Evolutionary conservation across 2,329 filamentous ascomycete species (phyloP).

Genomic region (Xylaria sp.): DNA sequence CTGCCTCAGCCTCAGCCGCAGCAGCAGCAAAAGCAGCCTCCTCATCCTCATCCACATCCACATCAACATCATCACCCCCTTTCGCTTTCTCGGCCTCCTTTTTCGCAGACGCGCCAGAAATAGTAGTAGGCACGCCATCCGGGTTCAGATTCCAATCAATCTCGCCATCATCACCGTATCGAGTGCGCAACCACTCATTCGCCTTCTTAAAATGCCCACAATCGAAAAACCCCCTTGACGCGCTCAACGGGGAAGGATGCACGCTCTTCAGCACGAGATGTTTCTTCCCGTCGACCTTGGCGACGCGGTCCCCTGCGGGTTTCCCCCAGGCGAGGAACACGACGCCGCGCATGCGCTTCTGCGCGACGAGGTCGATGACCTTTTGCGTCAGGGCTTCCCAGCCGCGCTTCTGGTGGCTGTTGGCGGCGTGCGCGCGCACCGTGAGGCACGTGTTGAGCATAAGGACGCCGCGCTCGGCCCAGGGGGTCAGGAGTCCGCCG

Average conservation of each 20-base stretch:
- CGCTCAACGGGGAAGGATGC: constrained; percentile 93
- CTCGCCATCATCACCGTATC: constrained; percentile 79
- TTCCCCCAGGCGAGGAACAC: constrained; percentile 96
- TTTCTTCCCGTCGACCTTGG: constrained; percentile 71
- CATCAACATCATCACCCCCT: constrained; percentile 24
- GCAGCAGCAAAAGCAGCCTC: constrained; percentile 25
- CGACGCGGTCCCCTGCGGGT: constrained; percentile 80
- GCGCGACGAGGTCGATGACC: constrained; percentile 85
- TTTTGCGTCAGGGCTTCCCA: constrained; percentile 95
- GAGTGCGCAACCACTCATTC: constrained; percentile 80
- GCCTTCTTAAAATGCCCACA: constrained; percentile 81
- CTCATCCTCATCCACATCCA: constrained; percentile 19
- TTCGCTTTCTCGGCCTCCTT: constrained; percentile 21
- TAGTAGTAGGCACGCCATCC: constrained; percentile 36
- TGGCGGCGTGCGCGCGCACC: constrained; percentile 86
- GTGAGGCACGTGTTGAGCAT: constrained; percentile 95
- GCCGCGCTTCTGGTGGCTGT: constrained; percentile 82
- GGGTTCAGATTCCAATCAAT: constrained; percentile 80
- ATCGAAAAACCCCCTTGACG: constrained; percentile 79
- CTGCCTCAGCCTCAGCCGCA: constrained; percentile 27
- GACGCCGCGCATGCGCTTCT: constrained; percentile 77
- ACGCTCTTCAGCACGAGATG: constrained; percentile 87
- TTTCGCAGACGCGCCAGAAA: constrained; percentile 30
- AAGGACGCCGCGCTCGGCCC: constrained; percentile 91
- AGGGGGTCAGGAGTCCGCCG: constrained; percentile 84